Evolutionary conservation across 1,284 basidiomycete species (phyloP).

Genomic region (Lentinula novae-zelandiae): DNA sequence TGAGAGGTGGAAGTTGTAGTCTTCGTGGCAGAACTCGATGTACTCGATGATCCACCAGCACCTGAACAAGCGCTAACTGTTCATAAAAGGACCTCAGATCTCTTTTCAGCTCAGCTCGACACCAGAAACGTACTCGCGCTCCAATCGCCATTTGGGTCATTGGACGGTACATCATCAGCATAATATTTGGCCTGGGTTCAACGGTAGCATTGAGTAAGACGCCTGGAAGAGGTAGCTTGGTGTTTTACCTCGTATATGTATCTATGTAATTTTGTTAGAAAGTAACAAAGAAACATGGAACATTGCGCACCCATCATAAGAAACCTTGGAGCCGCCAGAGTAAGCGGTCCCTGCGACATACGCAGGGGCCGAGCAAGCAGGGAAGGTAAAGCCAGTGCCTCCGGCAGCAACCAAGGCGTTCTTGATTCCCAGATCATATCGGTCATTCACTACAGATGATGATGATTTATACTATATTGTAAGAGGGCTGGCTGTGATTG

Average conservation of each 20-base stretch:
- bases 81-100: conserved; percentile 2
- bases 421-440: conserved; percentile 62
- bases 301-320: conserved; percentile 45
- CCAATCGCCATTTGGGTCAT: conserved; percentile 56
- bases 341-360: conserved; percentile 50
- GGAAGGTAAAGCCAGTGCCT: conserved; percentile 63
- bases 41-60: conserved; percentile 23
- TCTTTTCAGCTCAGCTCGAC: neutral
- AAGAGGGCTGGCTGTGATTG: neutral
- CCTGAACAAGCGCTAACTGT: conserved; percentile 53
- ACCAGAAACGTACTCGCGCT: conserved; percentile 48
- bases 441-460: conserved; percentile 43
- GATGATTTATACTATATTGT: neutral
- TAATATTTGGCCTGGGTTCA: conserved; percentile 55
- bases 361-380: conserved; percentile 53
- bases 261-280: conserved; percentile 24
- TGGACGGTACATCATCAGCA: conserved; percentile 45
- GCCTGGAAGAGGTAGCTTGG: neutral
- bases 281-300: neutral
- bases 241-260: conserved; percentile 61
- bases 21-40: conserved; percentile 15
- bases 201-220: neutral
- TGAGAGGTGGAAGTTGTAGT: conserved; percentile 20
- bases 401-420: conserved; percentile 56
- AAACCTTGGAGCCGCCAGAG: conserved; percentile 47